Conservation (phyloP, 163 green algal species). For the Coccomyxa subellipsoidea region DNA sequence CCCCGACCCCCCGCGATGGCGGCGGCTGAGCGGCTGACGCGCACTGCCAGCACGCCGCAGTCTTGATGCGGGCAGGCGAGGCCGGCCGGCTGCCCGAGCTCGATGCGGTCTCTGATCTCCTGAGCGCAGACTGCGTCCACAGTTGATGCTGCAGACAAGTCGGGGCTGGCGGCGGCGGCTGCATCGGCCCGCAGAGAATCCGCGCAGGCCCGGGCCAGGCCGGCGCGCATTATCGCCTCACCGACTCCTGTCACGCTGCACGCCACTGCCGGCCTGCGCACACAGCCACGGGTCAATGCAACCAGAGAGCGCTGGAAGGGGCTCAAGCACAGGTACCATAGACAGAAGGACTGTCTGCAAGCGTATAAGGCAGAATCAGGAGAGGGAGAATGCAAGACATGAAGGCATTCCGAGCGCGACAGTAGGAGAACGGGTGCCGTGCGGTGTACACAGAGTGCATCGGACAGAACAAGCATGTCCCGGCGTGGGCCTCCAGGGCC, state of each 20-base stretch:
- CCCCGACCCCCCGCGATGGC: not conserved
- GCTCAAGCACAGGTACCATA: no score
- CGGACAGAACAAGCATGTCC: no score
- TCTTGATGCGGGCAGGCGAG: not conserved
- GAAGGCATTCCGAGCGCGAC: no score
- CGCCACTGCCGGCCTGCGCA: constrained; percentile 29
- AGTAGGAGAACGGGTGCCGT: no score
- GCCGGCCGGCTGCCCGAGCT: not conserved
- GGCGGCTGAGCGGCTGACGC: not conserved
- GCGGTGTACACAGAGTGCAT: no score
- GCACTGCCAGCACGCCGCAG: not conserved
- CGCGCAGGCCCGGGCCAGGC: constrained; percentile 40
- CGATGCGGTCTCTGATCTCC: not conserved
- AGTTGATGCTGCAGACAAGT: not conserved
- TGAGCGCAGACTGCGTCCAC: not conserved
- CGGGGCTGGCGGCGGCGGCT: not conserved
- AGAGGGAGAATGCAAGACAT: no score
- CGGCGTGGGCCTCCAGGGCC: no score
- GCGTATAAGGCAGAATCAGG: no score
- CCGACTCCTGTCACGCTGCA: constrained; percentile 67
- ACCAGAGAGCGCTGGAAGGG: no score
- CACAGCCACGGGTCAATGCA: not conserved
- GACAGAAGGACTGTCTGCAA: no score
- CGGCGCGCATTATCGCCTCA: constrained; percentile 59
- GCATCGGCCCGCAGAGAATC: not conserved